Base-by-base conservation (phyloP, 371 early-diverging fungal genomes). In the Actinomucor elegans region DNA sequence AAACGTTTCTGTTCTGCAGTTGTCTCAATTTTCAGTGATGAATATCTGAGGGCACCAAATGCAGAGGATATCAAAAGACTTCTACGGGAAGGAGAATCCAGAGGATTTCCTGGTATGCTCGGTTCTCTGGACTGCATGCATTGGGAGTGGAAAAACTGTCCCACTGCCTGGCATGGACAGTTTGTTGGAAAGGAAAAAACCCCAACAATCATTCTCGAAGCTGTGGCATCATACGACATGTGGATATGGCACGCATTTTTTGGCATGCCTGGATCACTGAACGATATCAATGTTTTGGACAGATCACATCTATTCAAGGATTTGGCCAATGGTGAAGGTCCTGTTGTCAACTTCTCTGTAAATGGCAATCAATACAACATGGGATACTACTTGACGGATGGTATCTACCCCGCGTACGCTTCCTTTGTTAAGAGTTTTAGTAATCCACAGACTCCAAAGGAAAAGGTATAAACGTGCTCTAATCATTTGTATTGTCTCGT, bases 91-190 rank as follows among this genome's bases (percentile, higher is more conserved):
- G 48, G 26, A n/a, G n/a, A n/a, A n/a, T n/a, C n/a, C n/a, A n/a
- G n/a, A n/a, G n/a, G n/a, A n/a, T n/a, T n/a, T n/a, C 35, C 43
- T n/a, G 49, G 48, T 17, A 56, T 56, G 50, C 33, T 56, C 1
- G 48, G 57, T 0, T 56, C 57, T 12, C 3, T 56, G 5, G 57
- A 48, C 26, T 56, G 44, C 21, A 48, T 48, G 44, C 50, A 56
- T n/a, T 48, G 42, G 34, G 36, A 28, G 15, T 48, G 44, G 43
- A 56, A 56, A 15, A 56, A 56, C 21, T n/a, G n/a, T n/a, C n/a
- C n/a, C n/a, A n/a, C n/a, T n/a, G n/a, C n/a, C n/a, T n/a, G n/a
- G n/a, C n/a, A 38, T 38, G 38, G 38, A 6, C 15, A 18, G 38
- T 38, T 18, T 20, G 21, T 4, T 8, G 45, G 32, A 0, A 42